Evolutionary conservation across 495 filamentous ascomycete species (phyloP).

Genomic region (Aspergillus baeticus): DNA sequence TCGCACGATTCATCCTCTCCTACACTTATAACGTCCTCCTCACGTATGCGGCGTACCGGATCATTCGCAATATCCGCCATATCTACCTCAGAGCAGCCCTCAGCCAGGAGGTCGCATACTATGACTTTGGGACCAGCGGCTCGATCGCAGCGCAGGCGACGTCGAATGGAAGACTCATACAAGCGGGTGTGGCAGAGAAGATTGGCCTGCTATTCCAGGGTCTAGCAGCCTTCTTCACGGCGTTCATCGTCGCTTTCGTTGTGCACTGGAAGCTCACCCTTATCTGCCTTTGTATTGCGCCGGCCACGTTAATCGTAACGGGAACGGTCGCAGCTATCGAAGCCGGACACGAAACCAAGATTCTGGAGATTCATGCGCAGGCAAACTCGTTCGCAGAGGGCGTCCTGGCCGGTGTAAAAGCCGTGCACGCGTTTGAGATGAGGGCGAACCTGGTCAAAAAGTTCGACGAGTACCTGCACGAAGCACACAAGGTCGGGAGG

Average conservation of each 20-base stretch:
- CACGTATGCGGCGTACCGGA: constrained; percentile 1
- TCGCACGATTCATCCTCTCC: neutral
- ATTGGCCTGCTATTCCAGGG: constrained; percentile 72
- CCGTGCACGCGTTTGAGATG: constrained; percentile 86
- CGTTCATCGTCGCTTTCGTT: constrained; percentile 82
- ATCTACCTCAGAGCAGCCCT: constrained; percentile 53
- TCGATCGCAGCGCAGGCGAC: constrained; percentile 93
- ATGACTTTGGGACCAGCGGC: constrained; percentile 86
- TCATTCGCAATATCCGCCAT: constrained; percentile 5
- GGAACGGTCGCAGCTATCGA: constrained; percentile 63
- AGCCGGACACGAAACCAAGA: constrained; percentile 71
- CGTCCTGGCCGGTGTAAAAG: constrained; percentile 88
- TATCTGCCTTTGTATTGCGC: constrained; percentile 75
- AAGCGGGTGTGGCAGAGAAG: constrained; percentile 87
- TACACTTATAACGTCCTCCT: constrained; percentile 6
- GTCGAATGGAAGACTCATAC: constrained; percentile 82
- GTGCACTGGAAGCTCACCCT: constrained; percentile 83
- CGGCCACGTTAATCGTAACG: constrained; percentile 70
- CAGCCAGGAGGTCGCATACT: constrained; percentile 88
- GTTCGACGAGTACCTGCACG: constrained; percentile 71
- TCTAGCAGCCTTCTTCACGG: constrained; percentile 77
- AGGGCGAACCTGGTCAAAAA: constrained; percentile 81
- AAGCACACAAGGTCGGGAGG: constrained; percentile 74
- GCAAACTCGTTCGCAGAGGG: constrained; percentile 92
- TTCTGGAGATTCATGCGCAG: constrained; percentile 72